Base-by-base conservation (phyloP, 2,329 filamentous ascomycete species). In the Hypoxylon rubiginosum region DNA sequence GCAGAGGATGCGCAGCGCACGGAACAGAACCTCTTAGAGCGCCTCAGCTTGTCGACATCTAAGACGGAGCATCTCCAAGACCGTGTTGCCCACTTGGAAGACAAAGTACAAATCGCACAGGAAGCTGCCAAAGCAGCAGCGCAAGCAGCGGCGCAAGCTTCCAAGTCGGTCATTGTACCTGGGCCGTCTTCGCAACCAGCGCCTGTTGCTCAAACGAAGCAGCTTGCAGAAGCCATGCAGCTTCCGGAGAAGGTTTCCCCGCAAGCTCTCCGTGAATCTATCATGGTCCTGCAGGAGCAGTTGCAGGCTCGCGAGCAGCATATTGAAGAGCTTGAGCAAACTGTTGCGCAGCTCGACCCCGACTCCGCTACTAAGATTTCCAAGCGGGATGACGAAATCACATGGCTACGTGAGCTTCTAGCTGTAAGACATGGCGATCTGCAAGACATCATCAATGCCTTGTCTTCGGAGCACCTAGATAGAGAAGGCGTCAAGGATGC, bases 271-370 rank as follows among this genome's bases (percentile, higher is more conserved):
- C 91, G 96, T 30, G 96, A 99, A 80, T 97, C 94, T 0, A 97
- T 99, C 76, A 90, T 97, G 80, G 96, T 97, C 17, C 85, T 99
- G 26, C 96, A 99, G 80, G 95, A 98, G 79, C 96, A 99, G 79
- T 86, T 99, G 6, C 96, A 98, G 78, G 93, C 96, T 73, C 94
- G 96, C 57, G 96, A 99, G 81, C 87, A 91, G 65, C 90, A 89
- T 41, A 97, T 98, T 71, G 96, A 99, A 77, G 88, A 91, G 67
- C 90, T 98, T 11, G 93, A 97, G 79, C 86, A 90, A 56, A 85
- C 90, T 56, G 83, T 94, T 7, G 82, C 87, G 17, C 86, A 87
- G 64, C 80, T 91, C 2, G 93, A 97, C 73, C 90, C 90, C 8
- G 92, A 97, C 43, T 91, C 93, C 0, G 88, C 92, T 1, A 85